Conservation (phyloP, 225 moss, liverwort and hornwort genomes). For the Asterella californica region DNA sequence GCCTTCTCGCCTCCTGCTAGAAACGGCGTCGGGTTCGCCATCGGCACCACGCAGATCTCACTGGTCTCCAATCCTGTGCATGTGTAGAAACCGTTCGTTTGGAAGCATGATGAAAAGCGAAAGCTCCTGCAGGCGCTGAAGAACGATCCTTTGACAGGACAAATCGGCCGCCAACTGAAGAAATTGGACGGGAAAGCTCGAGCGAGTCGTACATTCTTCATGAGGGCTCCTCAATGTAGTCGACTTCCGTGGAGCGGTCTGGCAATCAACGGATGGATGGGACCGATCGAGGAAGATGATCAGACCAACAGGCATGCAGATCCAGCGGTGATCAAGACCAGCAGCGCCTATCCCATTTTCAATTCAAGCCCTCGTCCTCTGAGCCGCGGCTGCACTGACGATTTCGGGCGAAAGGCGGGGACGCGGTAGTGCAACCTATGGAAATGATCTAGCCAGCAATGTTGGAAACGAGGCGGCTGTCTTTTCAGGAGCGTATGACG, state of each 20-base stretch:
- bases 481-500: not conserved
- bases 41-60: slow-evolving; percentile 16
- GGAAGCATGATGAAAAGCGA: slow-evolving; percentile 3
- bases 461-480: not conserved
- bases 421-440: not conserved
- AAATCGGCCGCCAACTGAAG: not conserved
- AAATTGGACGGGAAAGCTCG: not conserved
- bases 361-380: not conserved
- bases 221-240: not conserved
- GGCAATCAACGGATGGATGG: not conserved
- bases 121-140: not conserved
- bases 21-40: slow-evolving; percentile 54
- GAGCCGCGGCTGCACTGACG: too few species aligned
- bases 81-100: not conserved
- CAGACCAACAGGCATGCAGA: not conserved
- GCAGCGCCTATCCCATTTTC: not conserved
- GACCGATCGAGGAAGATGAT: not conserved
- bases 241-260: not conserved
- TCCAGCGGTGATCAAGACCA: not conserved
- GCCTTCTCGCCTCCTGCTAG: slow-evolving; percentile 55
- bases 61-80: slow-evolving; percentile 15
- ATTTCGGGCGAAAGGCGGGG: not conserved
- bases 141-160: not conserved
- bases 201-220: slow-evolving; percentile 1
- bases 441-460: not conserved